phyloP scores from a whole-genome alignment of 2,329 filamentous ascomycete genomes.

The Ophiocordyceps camponoti-rufipedis region DNA sequence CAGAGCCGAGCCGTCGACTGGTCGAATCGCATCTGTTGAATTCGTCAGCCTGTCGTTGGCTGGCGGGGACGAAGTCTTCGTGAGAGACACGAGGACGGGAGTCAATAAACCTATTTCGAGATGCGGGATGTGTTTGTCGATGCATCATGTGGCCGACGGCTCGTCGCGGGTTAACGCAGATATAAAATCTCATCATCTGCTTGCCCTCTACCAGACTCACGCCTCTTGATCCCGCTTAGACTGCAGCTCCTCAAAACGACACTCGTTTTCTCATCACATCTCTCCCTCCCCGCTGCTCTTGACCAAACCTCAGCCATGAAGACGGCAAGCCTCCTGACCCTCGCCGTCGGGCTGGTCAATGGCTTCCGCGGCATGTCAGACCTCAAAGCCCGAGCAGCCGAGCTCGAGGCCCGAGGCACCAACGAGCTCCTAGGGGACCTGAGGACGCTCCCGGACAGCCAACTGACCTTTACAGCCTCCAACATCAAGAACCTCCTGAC shows the following conservation, averaged over 20 bases:
- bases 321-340: background rate
- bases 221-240: too few relatives aligned
- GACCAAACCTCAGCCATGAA: background rate
- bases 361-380: constrained; percentile 2
- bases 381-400: background rate
- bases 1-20: background rate
- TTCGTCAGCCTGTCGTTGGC: background rate
- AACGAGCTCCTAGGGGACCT: background rate
- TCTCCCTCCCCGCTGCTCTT: background rate
- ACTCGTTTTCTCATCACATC: too few relatives aligned
- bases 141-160: too few relatives aligned
- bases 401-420: background rate
- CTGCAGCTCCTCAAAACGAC: too few relatives aligned
- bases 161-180: background rate
- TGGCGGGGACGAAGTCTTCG: too few relatives aligned
- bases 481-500: constrained; percentile 1
- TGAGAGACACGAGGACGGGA: too few relatives aligned
- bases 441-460: background rate
- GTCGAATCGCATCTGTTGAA: background rate
- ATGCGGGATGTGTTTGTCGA: too few relatives aligned
- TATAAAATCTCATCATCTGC: background rate
- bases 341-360: constrained; percentile 3
- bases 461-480: background rate
- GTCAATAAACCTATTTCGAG: too few relatives aligned
- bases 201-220: too few relatives aligned